Evolutionary conservation across 495 filamentous ascomycete species (phyloP).

Genomic region (Penicillium egyptiacum): DNA sequence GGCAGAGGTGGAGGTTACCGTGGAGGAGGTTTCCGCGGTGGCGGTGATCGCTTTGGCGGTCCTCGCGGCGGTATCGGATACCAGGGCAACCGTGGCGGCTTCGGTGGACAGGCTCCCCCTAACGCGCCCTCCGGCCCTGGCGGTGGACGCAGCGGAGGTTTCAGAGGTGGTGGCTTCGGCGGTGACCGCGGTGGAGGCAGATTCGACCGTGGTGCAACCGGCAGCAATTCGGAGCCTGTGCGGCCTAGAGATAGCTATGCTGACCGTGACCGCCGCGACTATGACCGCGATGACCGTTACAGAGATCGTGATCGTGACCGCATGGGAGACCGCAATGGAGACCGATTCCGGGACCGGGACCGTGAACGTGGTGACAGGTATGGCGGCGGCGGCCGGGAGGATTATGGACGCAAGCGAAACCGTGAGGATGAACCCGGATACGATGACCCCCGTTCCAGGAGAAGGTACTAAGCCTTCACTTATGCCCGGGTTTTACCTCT

Average conservation of each 20-base stretch:
- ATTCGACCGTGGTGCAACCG: constrained; percentile 50
- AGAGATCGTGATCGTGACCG: constrained; percentile 37
- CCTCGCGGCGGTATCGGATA: constrained; percentile 62
- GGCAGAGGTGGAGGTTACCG: constrained; percentile 45
- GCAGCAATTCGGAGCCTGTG: constrained; percentile 57
- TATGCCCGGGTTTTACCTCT: constrained; percentile 22
- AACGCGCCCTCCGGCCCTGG: constrained; percentile 82
- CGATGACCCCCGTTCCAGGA: constrained; percentile 76
- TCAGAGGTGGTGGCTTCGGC: constrained; percentile 50
- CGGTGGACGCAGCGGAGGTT: constrained; percentile 57
- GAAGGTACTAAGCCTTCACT: constrained; percentile 63
- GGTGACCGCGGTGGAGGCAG: constrained; percentile 42
- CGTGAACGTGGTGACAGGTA: constrained; percentile 48
- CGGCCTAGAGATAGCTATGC: constrained; percentile 48
- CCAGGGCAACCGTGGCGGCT: constrained; percentile 59
- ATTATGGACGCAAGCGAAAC: constrained; percentile 56
- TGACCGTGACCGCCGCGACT: constrained; percentile 55
- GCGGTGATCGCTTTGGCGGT: constrained; percentile 61
- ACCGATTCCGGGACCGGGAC: constrained; percentile 50
- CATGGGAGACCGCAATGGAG: constrained; percentile 19
- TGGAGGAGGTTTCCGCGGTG: constrained; percentile 60
- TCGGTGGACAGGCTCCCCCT: constrained; percentile 64
- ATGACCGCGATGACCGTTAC: constrained; percentile 58
- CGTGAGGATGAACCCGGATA: constrained; percentile 57
- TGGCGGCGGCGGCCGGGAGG: constrained; percentile 51